Evolutionary conservation across 1,139 yeast genomes (phyloP).

Genomic region (Saccharomycopsis hybrid): DNA sequence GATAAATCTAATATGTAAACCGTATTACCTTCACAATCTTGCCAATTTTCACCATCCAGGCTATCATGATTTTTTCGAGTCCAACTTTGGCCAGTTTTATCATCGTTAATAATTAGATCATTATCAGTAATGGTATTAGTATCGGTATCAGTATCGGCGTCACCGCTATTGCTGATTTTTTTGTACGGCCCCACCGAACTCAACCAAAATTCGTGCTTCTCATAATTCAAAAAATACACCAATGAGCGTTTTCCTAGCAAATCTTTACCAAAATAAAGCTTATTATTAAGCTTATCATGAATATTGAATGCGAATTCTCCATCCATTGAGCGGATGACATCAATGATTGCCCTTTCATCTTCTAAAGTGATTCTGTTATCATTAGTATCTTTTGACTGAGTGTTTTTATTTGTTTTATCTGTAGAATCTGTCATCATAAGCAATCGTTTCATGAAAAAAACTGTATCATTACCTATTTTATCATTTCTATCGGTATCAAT

Average conservation of each 20-base stretch:
- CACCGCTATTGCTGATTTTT: too few relatives aligned
- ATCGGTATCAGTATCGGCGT: too few relatives aligned
- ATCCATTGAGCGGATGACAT: slow-evolving; percentile 35
- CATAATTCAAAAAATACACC: slow-evolving; percentile 33
- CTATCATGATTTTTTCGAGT: too few relatives aligned
- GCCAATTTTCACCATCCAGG: slow-evolving; percentile 29
- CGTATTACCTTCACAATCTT: slow-evolving; percentile 48
- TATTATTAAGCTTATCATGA: slow-evolving; percentile 33
- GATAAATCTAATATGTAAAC: slow-evolving; percentile 38
- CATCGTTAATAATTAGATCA: too few relatives aligned
- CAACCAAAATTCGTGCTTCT: slow-evolving; percentile 22
- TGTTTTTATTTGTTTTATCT: background rate
- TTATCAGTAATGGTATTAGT: slow-evolving; percentile 36
- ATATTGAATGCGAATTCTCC: slow-evolving; percentile 78
- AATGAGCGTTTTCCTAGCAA: slow-evolving; percentile 74
- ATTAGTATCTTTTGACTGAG: too few relatives aligned
- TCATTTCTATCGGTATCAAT: slow-evolving; percentile 25
- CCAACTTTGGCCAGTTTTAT: too few relatives aligned
- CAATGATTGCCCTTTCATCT: background rate
- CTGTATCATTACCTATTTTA: slow-evolving; percentile 48
- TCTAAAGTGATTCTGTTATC: too few relatives aligned
- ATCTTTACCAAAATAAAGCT: slow-evolving; percentile 78
- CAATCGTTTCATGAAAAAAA: slow-evolving; percentile 32
- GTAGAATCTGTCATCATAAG: too few relatives aligned
- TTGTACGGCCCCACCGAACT: slow-evolving; percentile 36